Evolutionary conservation across 306 rosid species (phyloP).

Genomic region (Neltuma alba): DNA sequence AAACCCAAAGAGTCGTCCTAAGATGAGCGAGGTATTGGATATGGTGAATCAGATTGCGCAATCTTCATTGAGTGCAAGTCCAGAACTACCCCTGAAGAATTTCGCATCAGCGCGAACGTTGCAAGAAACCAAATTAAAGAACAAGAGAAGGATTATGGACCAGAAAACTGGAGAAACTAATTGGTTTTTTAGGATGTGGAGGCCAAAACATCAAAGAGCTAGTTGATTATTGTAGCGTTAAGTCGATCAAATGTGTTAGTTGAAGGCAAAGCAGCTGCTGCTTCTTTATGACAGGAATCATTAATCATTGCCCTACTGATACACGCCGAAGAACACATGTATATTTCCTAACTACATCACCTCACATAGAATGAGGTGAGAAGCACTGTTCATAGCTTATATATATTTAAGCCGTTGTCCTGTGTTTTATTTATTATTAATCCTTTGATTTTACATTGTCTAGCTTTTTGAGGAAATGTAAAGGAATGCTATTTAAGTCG

Average conservation of each 20-base stretch:
- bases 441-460: constrained; percentile 8
- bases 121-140: constrained; percentile 35
- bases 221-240: constrained; percentile 47
- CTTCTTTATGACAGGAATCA: constrained; percentile 26
- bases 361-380: not conserved
- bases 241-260: constrained; percentile 25
- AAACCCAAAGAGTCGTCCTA: constrained; percentile 86
- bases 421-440: not conserved
- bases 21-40: constrained; percentile 90
- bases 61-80: constrained; percentile 44
- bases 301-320: not conserved
- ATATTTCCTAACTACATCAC: constrained; percentile 18
- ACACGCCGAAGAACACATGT: constrained; percentile 23
- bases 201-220: constrained; percentile 61
- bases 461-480: constrained; percentile 30
- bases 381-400: not conserved
- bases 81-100: constrained; percentile 52
- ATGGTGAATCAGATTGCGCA: constrained; percentile 70
- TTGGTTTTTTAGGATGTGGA: constrained; percentile 63
- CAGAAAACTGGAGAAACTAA: constrained; percentile 54
- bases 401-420: not conserved
- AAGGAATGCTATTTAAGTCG: constrained; percentile 6
- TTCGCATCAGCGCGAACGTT: constrained; percentile 40
- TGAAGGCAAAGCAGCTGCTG: constrained; percentile 18
- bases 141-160: constrained; percentile 55